A percentile compares a stretch with the other conserved stretches of the same genome.
phyloP scores from a whole-genome alignment of 1,139 yeast species.

The Nakaseomyces nivariensis region DNA sequence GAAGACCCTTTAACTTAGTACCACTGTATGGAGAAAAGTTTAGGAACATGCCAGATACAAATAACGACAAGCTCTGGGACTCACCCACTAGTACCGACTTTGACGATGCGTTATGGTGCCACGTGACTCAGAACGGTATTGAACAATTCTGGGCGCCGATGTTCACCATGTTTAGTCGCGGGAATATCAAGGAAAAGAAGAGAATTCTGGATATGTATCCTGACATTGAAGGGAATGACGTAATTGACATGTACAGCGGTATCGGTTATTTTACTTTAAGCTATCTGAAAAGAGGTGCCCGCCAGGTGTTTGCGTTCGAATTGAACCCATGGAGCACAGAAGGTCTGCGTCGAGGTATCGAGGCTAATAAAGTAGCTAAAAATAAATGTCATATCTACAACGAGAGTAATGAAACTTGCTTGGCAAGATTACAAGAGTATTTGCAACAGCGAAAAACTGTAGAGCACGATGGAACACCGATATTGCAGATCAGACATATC shows the following conservation, averaged over 20 bases:
- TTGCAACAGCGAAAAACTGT: background rate
- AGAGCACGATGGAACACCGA: background rate
- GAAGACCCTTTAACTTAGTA: conserved; percentile 49
- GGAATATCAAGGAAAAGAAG: conserved; percentile 74
- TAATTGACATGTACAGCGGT: conserved; percentile 71
- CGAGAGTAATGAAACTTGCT: conserved; percentile 51
- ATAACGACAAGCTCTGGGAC: conserved; percentile 24
- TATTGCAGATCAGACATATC: conserved; percentile 44
- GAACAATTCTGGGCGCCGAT: conserved; percentile 76
- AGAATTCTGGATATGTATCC: conserved; percentile 41
- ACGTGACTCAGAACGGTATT: conserved; percentile 61
- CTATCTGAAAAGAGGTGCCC: conserved; percentile 48
- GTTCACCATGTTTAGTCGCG: conserved; percentile 85
- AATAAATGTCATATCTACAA: conserved; percentile 30
- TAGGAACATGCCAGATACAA: conserved; percentile 7
- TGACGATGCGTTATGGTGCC: conserved; percentile 59
- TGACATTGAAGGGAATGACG: conserved; percentile 33
- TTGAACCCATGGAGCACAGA: conserved; percentile 77
- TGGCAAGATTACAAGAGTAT: conserved; percentile 32
- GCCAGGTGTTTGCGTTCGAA: conserved; percentile 64
- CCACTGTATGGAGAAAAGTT: conserved; percentile 52
- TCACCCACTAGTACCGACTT: conserved; percentile 40
- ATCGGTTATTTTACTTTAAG: conserved; percentile 78
- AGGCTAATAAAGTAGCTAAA: conserved; percentile 34
- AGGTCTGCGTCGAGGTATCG: conserved; percentile 53